phyloP scores from a whole-genome alignment of 495 filamentous ascomycete species.

The Mytilinidion resinicola region DNA sequence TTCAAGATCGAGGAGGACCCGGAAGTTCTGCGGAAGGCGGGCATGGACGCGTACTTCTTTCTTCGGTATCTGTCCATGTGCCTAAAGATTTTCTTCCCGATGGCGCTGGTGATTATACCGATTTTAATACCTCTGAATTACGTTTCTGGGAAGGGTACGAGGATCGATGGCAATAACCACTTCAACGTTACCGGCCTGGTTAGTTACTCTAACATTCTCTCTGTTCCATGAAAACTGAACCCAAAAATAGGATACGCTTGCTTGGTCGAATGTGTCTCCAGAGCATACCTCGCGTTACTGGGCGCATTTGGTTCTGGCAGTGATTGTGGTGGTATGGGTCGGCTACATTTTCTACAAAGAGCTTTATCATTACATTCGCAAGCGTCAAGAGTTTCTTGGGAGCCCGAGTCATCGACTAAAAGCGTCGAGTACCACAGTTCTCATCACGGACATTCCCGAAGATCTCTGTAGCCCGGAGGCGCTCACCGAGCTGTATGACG shows the following conservation, averaged over 20 bases:
- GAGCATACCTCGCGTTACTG: conserved; percentile 67
- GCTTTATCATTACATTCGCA: conserved; percentile 81
- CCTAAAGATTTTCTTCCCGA: conserved; percentile 81
- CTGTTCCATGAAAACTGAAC: conserved; percentile 34
- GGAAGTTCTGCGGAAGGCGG: conserved; percentile 35
- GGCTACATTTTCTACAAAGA: conserved; percentile 86
- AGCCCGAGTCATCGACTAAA: conserved; percentile 88
- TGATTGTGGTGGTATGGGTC: conserved; percentile 74
- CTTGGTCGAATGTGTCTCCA: conserved; percentile 83
- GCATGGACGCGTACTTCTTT: conserved; percentile 97
- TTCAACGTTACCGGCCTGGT: too few species aligned
- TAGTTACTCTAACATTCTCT: too few species aligned
- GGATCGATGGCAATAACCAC: too few species aligned
- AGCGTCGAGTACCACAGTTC: conserved; percentile 92
- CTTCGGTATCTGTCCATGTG: conserved; percentile 90
- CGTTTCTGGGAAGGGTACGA: background rate
- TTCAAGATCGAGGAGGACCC: conserved; percentile 8
- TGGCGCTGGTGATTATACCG: conserved; percentile 73
- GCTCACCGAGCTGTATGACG: conserved; percentile 78
- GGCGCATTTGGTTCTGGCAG: conserved; percentile 79
- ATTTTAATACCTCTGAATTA: conserved; percentile 78
- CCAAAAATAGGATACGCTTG: conserved; percentile 39
- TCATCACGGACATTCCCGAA: conserved; percentile 83
- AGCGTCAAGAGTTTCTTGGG: conserved; percentile 89
- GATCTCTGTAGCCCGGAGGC: conserved; percentile 82